Evolutionary conservation across 768 basidiomycete species (phyloP).

Genomic region (Hericium coralloides): DNA sequence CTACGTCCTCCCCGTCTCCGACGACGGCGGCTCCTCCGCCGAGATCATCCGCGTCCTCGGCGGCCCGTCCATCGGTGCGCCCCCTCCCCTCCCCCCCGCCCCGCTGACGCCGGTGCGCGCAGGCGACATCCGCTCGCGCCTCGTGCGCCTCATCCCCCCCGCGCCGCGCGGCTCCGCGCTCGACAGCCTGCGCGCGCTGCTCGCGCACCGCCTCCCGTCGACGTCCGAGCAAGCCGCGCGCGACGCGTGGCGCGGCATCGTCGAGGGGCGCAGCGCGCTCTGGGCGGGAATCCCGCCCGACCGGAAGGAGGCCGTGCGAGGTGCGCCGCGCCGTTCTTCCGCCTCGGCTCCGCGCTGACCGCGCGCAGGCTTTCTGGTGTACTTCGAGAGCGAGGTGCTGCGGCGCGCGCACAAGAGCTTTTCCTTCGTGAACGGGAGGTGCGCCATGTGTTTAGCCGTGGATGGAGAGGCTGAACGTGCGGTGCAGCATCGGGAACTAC

Average conservation of each 20-base stretch:
- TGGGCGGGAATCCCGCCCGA: constrained; percentile 87
- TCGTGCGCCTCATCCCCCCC: constrained; percentile 79
- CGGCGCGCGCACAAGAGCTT: constrained; percentile 91
- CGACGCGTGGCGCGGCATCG: constrained; percentile 87
- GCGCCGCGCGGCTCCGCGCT: constrained; percentile 51
- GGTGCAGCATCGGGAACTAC: constrained; percentile 74
- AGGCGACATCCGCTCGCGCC: constrained; percentile 86
- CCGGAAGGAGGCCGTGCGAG: constrained; percentile 85
- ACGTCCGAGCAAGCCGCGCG: constrained; percentile 69
- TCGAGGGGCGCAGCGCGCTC: constrained; percentile 73
- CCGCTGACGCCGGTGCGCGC: background rate
- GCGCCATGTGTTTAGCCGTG: constrained; percentile 26
- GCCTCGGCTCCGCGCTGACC: too few relatives aligned
- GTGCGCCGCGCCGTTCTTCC: constrained; percentile 29
- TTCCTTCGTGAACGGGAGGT: constrained; percentile 87
- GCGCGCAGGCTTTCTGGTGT: constrained; percentile 74
- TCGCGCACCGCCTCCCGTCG: constrained; percentile 73
- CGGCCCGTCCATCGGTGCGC: constrained; percentile 72
- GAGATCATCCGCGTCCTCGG: constrained; percentile 91
- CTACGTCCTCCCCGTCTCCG: constrained; percentile 88
- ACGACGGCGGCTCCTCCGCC: constrained; percentile 92
- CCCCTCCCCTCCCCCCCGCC: background rate
- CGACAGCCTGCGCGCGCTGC: constrained; percentile 64
- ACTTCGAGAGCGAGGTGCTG: constrained; percentile 83
- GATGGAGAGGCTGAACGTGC: too few relatives aligned